Base-by-base conservation (phyloP, 805 yeast genomes). In the Novakomyces olei region DNA sequence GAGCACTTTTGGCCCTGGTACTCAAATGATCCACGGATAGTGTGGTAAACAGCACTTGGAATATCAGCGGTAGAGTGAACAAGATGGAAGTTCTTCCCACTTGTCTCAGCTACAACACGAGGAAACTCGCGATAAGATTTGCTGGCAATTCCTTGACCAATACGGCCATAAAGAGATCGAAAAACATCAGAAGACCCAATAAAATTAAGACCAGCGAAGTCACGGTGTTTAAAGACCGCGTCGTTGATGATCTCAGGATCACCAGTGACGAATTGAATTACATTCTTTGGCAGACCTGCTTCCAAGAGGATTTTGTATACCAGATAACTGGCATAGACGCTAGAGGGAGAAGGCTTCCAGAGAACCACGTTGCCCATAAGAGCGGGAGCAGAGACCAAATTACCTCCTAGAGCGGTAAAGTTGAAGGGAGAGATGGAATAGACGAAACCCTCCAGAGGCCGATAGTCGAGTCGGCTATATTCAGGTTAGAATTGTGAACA, bases 1-100 rank as follows among this genome's bases (percentile, higher is more conserved):
- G 94, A 79, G 57, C 98, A 88, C 54, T 88, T 88, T 58, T 88
- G 98, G 38, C 98, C 98, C 58, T 88, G 96, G 60, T 63, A 88
- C 57, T 88, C 98, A 51, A 78, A 88, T 1, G 95, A 92, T 33
- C 96, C 98, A 53, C 98, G 71, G 29, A 88, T 63, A 2, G 96
- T 76, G 23, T 91, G 74, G 43, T 75, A 65, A 8, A 72, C 94
- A 6, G 96, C 71, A 50, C 80, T 85, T 32, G 58, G 58, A n/a
- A 79, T 53, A 29, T 74, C 63, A n/a, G 95, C 93, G 28, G 80
- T 67, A 27, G 65, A 54, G 53, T 88, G 96, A 36, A 88, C 57
- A 42, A 88, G 58, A 50, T 88, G 98, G 69, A 80, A 88, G 61
- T 88, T 88, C 62, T 88, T 88, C 46, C 98, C 98, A 41, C 98